Conservation (phyloP, 176 grass and related monocot genomes). For the Oryza meyeriana region DNA sequence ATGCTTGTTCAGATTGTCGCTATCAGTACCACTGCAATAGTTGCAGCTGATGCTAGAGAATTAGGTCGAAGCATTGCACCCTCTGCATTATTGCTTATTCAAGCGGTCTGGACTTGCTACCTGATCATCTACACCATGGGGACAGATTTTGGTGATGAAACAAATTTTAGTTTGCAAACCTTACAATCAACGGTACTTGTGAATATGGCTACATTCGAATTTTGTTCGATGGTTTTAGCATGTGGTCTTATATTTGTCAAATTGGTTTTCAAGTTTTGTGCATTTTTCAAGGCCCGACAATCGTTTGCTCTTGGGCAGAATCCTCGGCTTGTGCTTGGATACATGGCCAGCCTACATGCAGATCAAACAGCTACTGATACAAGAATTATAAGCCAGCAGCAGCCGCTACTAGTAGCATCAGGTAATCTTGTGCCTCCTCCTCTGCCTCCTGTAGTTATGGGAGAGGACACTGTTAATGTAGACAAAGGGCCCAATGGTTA, state of each 20-base stretch:
- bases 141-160: too few relatives aligned
- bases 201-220: too few relatives aligned
- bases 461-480: background rate
- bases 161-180: too few relatives aligned
- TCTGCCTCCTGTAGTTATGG: background rate
- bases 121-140: background rate
- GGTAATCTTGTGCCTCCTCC: background rate
- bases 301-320: background rate
- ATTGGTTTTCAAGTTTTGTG: background rate
- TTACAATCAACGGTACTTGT: too few relatives aligned
- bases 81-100: background rate
- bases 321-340: background rate
- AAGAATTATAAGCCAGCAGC: background rate
- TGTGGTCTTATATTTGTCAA: background rate
- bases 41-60: background rate
- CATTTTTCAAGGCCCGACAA: background rate
- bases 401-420: background rate
- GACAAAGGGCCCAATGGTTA: background rate
- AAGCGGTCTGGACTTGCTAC: constrained; percentile 12
- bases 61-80: background rate
- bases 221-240: background rate
- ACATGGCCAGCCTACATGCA: background rate
- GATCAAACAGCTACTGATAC: too few relatives aligned
- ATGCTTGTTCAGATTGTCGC: background rate
- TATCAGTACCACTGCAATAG: background rate